Base-by-base conservation (phyloP, 805 yeast genomes). In the Candida schatavii region DNA sequence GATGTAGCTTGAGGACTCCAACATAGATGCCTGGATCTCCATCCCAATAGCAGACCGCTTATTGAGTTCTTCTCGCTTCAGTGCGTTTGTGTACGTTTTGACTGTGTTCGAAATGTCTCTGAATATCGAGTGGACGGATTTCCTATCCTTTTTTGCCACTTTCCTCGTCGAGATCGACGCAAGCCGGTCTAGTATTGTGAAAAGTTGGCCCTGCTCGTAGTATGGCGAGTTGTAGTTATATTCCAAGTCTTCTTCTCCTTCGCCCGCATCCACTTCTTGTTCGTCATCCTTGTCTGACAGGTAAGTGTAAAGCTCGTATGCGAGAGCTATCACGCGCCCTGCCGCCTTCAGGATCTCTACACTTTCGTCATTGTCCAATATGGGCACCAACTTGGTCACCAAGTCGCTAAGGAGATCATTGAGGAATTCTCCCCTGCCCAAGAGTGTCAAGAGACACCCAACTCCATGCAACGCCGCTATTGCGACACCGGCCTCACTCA, bases 141-240 rank as follows among this genome's bases (percentile, higher is more conserved):
- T 75, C 55, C 79, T 82, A 46, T 81, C 86, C 52, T 77, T 79
- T 49, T 83, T 83, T 21, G 83, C 75, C 3, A 80, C 55, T 40
- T 71, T 77, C 44, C 81, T 80, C 4, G 81, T 66, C 0, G 85
- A 76, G 18, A 76, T 72, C 33, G 70, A 73, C 1, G 77, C 62
- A 33, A 81, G 62, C 27, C 69, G 61, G 20, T 66, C 64, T 23
- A 78, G 56, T 3, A 65, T 64, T 17, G 59, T 52, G 23, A 65
- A 56, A 7, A 81, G 51, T 20, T 73, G 74, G 37, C 72, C 80
- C 25, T 70, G 73, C 46, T 80, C 83, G 41, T 68, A 64, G 55
- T 76, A 79, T 2, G 85, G 85, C 1, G 70, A 59, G 45, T 70
- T 66, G 14, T 66, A 66, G 46, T 70, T 68, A 45, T 60, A 74